Evolutionary conservation across 345 rosid genomes (phyloP), one percentile per base, ranked within the genome.

Genomic region (Bruguiera parviflora): DNA sequence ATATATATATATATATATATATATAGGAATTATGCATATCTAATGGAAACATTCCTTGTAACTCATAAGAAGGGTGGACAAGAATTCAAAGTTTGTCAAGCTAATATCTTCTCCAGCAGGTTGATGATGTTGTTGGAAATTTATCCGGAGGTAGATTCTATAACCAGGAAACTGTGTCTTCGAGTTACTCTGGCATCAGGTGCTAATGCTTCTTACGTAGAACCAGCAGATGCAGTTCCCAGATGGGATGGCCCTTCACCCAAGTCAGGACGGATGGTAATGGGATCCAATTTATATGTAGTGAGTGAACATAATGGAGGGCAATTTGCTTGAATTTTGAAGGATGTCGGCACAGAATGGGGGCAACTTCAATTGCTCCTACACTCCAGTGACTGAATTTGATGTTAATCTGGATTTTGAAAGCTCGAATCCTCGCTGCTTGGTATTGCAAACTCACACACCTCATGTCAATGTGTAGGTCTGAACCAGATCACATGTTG

Each of bases 261-360:
- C 0, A 70, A 75, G 53, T 70, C 86, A 62, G 79, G 81, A 58
- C 83, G 82, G 73, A 67, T 86, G 39, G 88, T 87, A 69, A 68
- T 21, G 16, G 9, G 6, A 19, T 39, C 7, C n/a, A 51, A 15
- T 43, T 1, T 11, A 19, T 0, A 18, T 3, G 35, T n/a, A 2
- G 27, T 47, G 27, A n/a, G 0, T 33, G n/a, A 69, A 68, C 64
- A 59, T 20, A 53, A 52, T 29, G 63, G 9, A 15, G 55, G 58
- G 46, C 52, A 13, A 5, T 47, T 39, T 52, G 31, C 11, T 61
- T 68, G 19, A 69, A 43, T 56, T 64, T 63, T 66, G 29, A 78
- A 88, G 93, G 84, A 80, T 61, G 78, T 90, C 60, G 80, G 80
- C 76, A 77, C 69, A 56, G 91, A 84, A 35, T 88, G 93, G 96